Conservation (phyloP, 148 eudicot species). For the Pouteria glomerata region DNA sequence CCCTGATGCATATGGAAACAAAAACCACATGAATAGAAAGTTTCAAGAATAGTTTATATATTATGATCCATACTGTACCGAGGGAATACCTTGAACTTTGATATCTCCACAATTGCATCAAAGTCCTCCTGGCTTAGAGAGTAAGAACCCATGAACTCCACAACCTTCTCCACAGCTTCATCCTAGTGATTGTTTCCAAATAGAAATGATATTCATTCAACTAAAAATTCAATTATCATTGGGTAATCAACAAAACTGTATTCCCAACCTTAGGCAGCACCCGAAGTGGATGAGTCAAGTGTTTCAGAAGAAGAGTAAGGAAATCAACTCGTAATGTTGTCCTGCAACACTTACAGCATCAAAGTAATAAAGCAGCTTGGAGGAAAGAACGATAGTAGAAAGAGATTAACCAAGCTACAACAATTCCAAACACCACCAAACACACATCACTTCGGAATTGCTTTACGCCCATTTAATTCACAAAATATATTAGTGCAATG, state of each 20-base stretch:
- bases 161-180: conserved; percentile 89
- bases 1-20: conserved; percentile 50
- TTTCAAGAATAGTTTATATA: conserved; percentile 4
- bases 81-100: conserved; percentile 67
- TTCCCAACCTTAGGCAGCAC: conserved; percentile 67
- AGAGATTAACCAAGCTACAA: too few relatives aligned
- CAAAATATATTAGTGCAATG: too few relatives aligned
- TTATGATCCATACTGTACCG: not conserved
- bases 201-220: not conserved
- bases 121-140: conserved; percentile 83
- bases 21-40: not conserved
- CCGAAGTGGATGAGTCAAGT: conserved; percentile 70
- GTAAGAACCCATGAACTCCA: conserved; percentile 83
- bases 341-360: conserved; percentile 41
- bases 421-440: not conserved
- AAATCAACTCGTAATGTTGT: conserved; percentile 68
- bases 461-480: too few relatives aligned
- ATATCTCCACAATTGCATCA: conserved; percentile 67
- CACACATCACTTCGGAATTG: too few relatives aligned
- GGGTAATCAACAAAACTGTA: not conserved
- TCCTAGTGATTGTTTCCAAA: conserved; percentile 46
- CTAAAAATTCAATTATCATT: not conserved
- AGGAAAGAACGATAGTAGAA: not conserved
- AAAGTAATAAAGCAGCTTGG: conserved; percentile 5
- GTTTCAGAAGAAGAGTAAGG: conserved; percentile 61